Evolutionary conservation across 225 moss, liverwort and hornwort species (phyloP), one percentile per base, ranked within the genome.

Genomic region (Physcomitrellopsis africana): DNA sequence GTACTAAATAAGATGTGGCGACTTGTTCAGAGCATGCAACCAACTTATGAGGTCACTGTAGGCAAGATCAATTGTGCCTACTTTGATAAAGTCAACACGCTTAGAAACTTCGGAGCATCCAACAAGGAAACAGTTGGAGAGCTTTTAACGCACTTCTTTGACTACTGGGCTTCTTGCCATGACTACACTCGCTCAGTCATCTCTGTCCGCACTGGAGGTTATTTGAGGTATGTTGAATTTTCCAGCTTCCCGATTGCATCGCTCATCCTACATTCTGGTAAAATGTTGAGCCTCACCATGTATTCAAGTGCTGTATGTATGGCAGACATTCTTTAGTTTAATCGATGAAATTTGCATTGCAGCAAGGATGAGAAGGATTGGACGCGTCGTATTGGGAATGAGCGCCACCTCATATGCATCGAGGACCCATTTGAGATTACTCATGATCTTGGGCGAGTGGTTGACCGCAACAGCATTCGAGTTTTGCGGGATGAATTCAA

Each of bases 321-420:
- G 4, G 32, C 32, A 37, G 32, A 17, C 32, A 63, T 41, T 14
- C 20, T 62, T 16, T 13, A 74, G 69, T 56, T 60, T 71, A 51
- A 69, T 32, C 47, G 22, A 26, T 7, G 49, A 15, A 16, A 23
- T 70, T 22, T 52, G 65, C 57, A 19, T 80, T 73, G 64, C 93
- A 97, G 97, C 90, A 97, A 97, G 81, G 97, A 97, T 69, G 92
- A 97, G 83, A 97, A 97, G 48, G 97, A 97, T 61, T 97, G 97
- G 97, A 97, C 97, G 23, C 85, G 97, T 37, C 91, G 97, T 72
- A 87, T 97, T 61, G 97, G 97, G 70, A 97, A 93, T 80, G 97
- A 97, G 80, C 97, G 97, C 68, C 97, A 97, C 78, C 89, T 97
- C 19, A 94, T 97, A 58, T 97, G 97, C 79, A 94, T 97, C 26